Evolutionary conservation across 805 yeast species (phyloP), one percentile per base, ranked within the genome.

Genomic region (Candida hungchunana): DNA sequence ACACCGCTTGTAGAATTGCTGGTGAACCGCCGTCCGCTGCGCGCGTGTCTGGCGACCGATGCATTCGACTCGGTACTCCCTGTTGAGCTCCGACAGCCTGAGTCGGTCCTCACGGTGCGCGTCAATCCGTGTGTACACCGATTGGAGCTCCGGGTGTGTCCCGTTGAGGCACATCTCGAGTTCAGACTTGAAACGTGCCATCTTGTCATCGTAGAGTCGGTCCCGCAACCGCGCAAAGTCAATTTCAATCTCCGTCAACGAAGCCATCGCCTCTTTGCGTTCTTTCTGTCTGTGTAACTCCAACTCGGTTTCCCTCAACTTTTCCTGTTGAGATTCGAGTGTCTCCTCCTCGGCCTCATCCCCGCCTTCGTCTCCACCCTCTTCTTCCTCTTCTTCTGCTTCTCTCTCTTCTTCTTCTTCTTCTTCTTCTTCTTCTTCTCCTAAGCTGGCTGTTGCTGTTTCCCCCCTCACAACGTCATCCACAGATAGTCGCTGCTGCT

Each of bases 201-300:
- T 64, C 56, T 86, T 89, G 55, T 88, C 95, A 42, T 82, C 88
- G 59, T 83, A 90, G 32, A 93, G 64, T 50, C 74, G 73, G 58
- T 93, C 97, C 44, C 96, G 75, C 37, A 90, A 67, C 43, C 74
- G 69, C 6, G 97, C 97, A 67, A 89, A 93, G 36, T 82, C 82
- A 27, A 80, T 67, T 56, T 93, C 98, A 39, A 93, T 87, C 17
- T 73, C 75, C 3, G 88, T 81, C 34, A 93, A 73, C 34, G 76
- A 82, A 33, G 74, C 72, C 34, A 90, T 66, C 3, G 95, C 95
- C 18, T 71, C 68, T 38, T 72, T 67, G 11, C 93, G 64, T 14
- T 59, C 58, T 39, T 56, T 60, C 40, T 73, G 73, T 38, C 56
- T 60, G 21, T 44, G 49, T 3, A 37, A 28, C 30, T 50, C 56